Percentiles rank a stretch among this genome's conserved stretches.
Conservation (phyloP, 257 asterid species). For the Solanum medicagineum region DNA sequence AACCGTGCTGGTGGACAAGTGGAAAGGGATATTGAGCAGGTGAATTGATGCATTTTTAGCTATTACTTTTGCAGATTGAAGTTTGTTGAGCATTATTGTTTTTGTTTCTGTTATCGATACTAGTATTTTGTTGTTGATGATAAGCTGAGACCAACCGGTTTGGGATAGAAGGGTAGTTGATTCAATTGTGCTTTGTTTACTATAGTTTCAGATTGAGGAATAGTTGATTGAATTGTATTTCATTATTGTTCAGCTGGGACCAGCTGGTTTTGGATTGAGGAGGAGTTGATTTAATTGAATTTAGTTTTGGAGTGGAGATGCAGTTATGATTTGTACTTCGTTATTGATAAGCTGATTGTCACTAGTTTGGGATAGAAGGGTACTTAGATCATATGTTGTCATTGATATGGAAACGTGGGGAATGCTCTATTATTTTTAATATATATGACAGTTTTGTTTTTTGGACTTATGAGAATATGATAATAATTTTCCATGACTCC, state of each 20-base stretch:
- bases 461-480: background rate
- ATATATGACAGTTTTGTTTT: background rate
- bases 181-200: background rate
- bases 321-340: background rate
- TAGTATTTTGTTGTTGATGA: background rate
- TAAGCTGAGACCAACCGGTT: background rate
- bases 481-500: background rate
- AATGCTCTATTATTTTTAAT: background rate
- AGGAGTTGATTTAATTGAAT: background rate
- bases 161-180: background rate
- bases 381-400: background rate
- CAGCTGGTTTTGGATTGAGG: background rate
- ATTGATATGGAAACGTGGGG: background rate
- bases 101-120: background rate
- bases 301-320: background rate
- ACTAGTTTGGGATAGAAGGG: background rate
- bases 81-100: background rate
- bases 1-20: constrained; percentile 51
- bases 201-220: background rate
- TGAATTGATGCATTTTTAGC: background rate
- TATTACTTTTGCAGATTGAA: background rate
- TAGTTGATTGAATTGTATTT: background rate
- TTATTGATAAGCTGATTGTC: background rate
- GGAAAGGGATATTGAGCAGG: constrained; percentile 82
- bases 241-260: background rate